phyloP scores from a whole-genome alignment of 139 green algal genomes.

The Chlorella vulgaris region DNA sequence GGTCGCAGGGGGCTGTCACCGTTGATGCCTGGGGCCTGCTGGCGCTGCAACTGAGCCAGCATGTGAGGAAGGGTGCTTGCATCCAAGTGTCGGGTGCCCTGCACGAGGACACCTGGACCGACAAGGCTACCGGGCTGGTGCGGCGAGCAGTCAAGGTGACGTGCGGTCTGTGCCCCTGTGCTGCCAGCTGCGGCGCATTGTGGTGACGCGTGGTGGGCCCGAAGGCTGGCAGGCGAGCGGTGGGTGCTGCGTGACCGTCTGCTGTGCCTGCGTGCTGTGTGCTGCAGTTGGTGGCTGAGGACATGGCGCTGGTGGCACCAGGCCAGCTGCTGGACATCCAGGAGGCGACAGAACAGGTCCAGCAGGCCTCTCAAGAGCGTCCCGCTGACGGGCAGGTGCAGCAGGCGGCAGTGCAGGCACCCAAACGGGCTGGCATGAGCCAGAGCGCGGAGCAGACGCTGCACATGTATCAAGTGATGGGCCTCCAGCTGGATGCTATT shows the following conservation, averaged over 20 bases:
- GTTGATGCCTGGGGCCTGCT: not conserved
- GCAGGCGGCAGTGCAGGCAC: not conserved
- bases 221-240: too few species aligned
- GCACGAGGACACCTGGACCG: not conserved
- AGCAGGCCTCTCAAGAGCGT: not conserved
- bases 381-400: not conserved
- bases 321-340: not conserved
- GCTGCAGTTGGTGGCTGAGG: not conserved
- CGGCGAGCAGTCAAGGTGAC: not conserved
- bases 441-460: too few species aligned
- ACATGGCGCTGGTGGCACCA: constrained; percentile 7
- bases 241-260: too few species aligned
- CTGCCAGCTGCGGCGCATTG: too few species aligned
- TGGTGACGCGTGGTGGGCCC: too few species aligned
- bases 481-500: not conserved
- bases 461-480: not conserved
- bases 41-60: not conserved
- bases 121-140: not conserved
- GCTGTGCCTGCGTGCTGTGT: not conserved
- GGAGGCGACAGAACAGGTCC: not conserved
- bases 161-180: too few species aligned
- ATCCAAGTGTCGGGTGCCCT: not conserved
- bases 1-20: not conserved
- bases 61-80: not conserved
- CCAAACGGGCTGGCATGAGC: too few species aligned